Evolutionary conservation across 192 early-diverging fungal genomes (phyloP), one percentile per base, ranked within the genome.

Genomic region (Podochytrium sp.): DNA sequence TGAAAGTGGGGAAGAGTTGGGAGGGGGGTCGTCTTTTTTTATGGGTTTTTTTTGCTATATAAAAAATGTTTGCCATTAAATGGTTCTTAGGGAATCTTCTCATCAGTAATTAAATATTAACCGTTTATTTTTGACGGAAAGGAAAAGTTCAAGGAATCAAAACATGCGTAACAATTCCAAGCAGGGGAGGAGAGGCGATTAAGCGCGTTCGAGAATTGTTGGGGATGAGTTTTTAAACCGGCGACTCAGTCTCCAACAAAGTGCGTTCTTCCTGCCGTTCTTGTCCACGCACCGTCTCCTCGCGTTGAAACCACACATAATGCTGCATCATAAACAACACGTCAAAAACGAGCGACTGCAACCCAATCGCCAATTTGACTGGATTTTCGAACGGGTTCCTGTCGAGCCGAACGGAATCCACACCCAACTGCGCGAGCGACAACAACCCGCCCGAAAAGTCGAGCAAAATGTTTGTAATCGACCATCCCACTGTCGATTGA

Each of bases 401-500:
- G 1, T 88, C 65, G 18, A 73, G 79, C 18, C 40, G 18, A 27
- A 29, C 10, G 0, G 90, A 86, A 79, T 98, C 96, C 47, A 95
- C 62, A 0, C 96, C 40, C 40, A 93, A 73, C 76, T 98, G 96
- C 1, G 83, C 50, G 60, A 95, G 81, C 27, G 92, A 94, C 34
- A 95, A 71, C 0, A 78, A 41, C 0, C 96, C 96, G 37, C 96
- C 96, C 23, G 89, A 89, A 32, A 94, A 91, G 75, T 98, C 96
- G 51, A 96, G 80, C 4, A 96, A 49, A 61, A 96, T 95, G 61
- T 94, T 95, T 52, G 90, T 86, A 52, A 96, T 94, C 55, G 90
- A 92, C 95, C 95, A 98, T 0, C 96, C 96, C 0, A 84, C 87
- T 0, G 96, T 98, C 1, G 92, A 94, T 72, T 91, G 80, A 23